A percentile compares a stretch with the other conserved stretches of the same genome.
Conservation (phyloP, 2,329 filamentous ascomycete genomes). For the Cladophialophora carrionii region DNA sequence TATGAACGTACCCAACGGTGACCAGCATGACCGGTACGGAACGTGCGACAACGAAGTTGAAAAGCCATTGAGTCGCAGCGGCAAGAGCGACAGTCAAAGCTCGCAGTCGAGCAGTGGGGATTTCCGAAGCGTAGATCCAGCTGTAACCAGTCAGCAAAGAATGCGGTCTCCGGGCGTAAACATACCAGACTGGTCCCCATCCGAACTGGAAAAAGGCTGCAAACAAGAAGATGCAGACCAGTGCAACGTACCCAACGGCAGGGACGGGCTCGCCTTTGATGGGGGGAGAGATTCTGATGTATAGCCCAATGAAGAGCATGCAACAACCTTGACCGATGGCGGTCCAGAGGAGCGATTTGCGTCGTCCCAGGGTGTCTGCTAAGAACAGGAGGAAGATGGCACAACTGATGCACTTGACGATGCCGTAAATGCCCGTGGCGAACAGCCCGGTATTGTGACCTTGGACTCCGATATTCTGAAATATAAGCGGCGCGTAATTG, state of each 20-base stretch:
- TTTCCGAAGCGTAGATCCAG: conserved; percentile 74
- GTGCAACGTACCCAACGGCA: conserved; percentile 69
- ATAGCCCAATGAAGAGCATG: conserved; percentile 73
- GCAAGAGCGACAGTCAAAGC: conserved; percentile 69
- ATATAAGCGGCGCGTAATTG: conserved; percentile 72
- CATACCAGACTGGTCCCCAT: conserved; percentile 65
- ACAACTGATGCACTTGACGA: conserved; percentile 67
- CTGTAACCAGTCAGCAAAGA: conserved; percentile 38
- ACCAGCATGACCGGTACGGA: conserved; percentile 58
- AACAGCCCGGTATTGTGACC: conserved; percentile 66
- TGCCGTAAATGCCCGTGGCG: conserved; percentile 73
- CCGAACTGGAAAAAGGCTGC: conserved; percentile 70
- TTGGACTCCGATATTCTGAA: conserved; percentile 64
- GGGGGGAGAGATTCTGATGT: conserved; percentile 64
- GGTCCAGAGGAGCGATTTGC: conserved; percentile 63
- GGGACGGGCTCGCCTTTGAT: conserved; percentile 59
- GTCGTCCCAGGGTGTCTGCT: conserved; percentile 69
- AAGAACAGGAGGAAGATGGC: conserved; percentile 67
- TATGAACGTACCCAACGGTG: conserved; percentile 49
- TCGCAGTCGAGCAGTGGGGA: conserved; percentile 67
- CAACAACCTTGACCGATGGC: conserved; percentile 60
- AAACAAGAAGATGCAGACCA: conserved; percentile 75
- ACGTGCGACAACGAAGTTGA: conserved; percentile 72
- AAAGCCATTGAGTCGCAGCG: conserved; percentile 71
- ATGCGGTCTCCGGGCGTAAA: not conserved